A percentile compares a stretch with the other conserved stretches of the same genome.
These are phyloP conservation scores for Stemphylium beticola DNA, from an alignment of 2,329 filamentous ascomycete species.

Conservation along the genomic window DNA sequence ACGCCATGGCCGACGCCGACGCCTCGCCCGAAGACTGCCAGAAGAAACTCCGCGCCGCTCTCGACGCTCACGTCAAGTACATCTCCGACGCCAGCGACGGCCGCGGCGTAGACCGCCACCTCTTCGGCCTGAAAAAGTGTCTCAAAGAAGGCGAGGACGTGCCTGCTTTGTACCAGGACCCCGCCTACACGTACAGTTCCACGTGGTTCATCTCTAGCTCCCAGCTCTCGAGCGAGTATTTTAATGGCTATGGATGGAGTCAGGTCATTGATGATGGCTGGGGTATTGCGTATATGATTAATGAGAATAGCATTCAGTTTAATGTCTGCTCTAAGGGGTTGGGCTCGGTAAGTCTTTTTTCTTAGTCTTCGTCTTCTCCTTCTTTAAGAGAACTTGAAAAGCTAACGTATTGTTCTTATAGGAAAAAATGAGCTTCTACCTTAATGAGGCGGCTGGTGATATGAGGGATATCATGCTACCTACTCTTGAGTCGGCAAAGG, in stretches of 20 bases:
- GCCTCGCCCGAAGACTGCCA: constrained; percentile 69
- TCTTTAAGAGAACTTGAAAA: neutral
- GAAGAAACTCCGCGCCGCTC: constrained; percentile 79
- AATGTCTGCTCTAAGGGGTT: constrained; percentile 95
- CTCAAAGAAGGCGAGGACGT: constrained; percentile 79
- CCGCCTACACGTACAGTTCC: constrained; percentile 80
- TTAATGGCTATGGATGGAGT: constrained; percentile 99
- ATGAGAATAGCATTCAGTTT: constrained; percentile 98
- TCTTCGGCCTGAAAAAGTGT: constrained; percentile 96
- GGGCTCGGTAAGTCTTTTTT: constrained; percentile 62
- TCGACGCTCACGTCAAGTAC: constrained; percentile 85
- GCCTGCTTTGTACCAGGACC: constrained; percentile 85
- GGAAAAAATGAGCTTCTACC: constrained; percentile 92
- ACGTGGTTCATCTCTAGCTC: constrained; percentile 90
- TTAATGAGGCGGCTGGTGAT: constrained; percentile 91
- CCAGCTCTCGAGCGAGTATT: constrained; percentile 94
- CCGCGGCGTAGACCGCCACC: constrained; percentile 91
- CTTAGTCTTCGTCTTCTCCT: neutral
- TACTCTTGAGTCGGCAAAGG: constrained; percentile 78
- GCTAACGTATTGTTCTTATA: constrained; percentile 26
- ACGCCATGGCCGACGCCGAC: constrained; percentile 76
- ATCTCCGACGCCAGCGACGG: constrained; percentile 88
- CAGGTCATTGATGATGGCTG: constrained; percentile 96
- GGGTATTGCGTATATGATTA: constrained; percentile 99
- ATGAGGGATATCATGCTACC: constrained; percentile 85